These are phyloP conservation scores for Coemansia sp. DNA, from an alignment of 192 early-diverging fungal genomes.

Conservation along the genomic window DNA sequence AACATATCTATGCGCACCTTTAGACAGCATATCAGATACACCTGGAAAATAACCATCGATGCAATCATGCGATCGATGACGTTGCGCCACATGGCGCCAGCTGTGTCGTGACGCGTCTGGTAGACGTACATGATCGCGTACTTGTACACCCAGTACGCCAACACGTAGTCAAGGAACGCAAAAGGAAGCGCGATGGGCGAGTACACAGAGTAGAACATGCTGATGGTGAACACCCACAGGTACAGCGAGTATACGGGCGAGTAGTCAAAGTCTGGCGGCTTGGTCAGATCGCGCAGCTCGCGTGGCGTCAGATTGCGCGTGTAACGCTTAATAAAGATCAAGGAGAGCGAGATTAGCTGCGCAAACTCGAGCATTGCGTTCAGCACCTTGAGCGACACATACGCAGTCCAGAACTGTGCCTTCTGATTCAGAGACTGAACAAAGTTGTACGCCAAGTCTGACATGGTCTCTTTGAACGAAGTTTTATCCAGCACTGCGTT, in stretches of 20 bases:
- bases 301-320: constrained; percentile 65
- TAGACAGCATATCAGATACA: constrained; percentile 61
- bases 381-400: constrained; percentile 64
- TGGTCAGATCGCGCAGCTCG: constrained; percentile 61
- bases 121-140: constrained; percentile 77
- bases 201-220: constrained; percentile 68
- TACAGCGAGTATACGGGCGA: constrained; percentile 65
- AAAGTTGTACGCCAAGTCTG: constrained; percentile 39
- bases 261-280: constrained; percentile 71
- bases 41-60: constrained; percentile 65
- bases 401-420: constrained; percentile 73
- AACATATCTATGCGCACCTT: constrained; percentile 54
- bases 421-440: constrained; percentile 45
- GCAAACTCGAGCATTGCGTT: constrained; percentile 68
- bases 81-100: constrained; percentile 68
- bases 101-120: constrained; percentile 67
- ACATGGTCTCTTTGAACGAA: constrained; percentile 31
- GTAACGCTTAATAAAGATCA: constrained; percentile 57
- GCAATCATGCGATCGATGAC: constrained; percentile 66
- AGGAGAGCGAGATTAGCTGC: constrained; percentile 59
- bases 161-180: constrained; percentile 59
- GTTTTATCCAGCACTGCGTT: constrained; percentile 39
- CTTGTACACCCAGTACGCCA: constrained; percentile 68
- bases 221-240: constrained; percentile 69
- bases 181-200: constrained; percentile 68